phyloP scores from a whole-genome alignment of 768 basidiomycete species.

The Tulasnella sp. region DNA sequence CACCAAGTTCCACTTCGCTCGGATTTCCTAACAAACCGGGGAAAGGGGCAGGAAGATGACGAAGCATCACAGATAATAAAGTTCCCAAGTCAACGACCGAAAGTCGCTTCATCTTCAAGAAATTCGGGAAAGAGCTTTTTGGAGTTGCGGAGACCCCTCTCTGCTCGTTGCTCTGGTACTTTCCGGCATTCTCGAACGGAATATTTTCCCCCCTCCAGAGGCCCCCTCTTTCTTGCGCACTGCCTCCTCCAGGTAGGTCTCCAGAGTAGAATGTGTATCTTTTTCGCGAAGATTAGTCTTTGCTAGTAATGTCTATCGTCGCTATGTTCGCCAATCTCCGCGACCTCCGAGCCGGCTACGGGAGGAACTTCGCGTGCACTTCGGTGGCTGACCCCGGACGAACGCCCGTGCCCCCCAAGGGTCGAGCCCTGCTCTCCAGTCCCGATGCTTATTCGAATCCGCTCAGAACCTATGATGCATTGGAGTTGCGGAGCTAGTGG shows the following conservation, averaged over 20 bases:
- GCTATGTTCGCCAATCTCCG: not conserved
- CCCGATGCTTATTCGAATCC: not conserved
- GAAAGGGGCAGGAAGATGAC: not conserved
- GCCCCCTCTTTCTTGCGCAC: not conserved
- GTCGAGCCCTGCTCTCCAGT: not conserved
- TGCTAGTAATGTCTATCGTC: not conserved
- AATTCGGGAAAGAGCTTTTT: not conserved
- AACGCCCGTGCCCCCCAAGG: not conserved
- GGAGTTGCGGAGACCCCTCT: not conserved
- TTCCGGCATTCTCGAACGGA: not conserved
- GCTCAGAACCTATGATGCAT: not conserved
- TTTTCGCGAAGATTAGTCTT: conserved; percentile 1
- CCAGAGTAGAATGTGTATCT: not conserved
- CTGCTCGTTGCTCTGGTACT: not conserved
- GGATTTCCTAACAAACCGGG: not conserved
- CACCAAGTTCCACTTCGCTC: not conserved
- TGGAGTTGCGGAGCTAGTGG: not conserved
- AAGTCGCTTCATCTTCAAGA: not conserved
- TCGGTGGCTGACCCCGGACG: not conserved
- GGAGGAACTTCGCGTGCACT: conserved; percentile 3
- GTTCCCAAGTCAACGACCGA: not conserved
- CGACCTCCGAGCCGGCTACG: conserved; percentile 8
- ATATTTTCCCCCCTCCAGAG: not conserved
- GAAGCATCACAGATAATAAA: not conserved
- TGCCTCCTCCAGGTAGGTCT: not conserved